Evolutionary conservation across 2,329 filamentous ascomycete genomes (phyloP), one percentile per base, ranked within the genome.

Genomic region (Fusarium praegraminearum): DNA sequence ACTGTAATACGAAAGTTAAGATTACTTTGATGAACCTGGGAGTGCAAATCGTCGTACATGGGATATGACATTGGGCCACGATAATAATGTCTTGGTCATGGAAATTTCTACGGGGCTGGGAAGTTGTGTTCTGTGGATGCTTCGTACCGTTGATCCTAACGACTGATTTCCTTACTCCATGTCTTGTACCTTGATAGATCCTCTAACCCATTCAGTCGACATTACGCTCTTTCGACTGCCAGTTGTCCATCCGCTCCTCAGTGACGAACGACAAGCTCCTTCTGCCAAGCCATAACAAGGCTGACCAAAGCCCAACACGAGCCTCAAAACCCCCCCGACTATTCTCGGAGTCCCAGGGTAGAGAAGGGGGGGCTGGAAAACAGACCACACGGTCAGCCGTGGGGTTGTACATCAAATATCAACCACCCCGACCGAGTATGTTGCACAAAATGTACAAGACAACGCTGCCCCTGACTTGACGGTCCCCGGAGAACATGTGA

Each of bases 401-500:
- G 15, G 70, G 75, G 61, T 78, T 72, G 69, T 75, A 77, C 40
- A 77, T 73, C 22, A 78, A 70, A 56, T 74, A 77, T 38, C 60
- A 72, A 38, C 33, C 36, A 69, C 66, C 24, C 75, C 70, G 59
- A 79, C 71, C 45, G 75, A 77, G 70, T 79, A 78, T n/a, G 78
- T 80, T 49, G 67, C 76, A 65, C 72, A 72, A 32, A 26, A 12
- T 6, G 67, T 44, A 70, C 65, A 15, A 78, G 16, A 78, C 75
- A 72, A 74, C 9, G 76, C 35, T 73, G 69, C n/a, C 76, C 76
- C 64, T 80, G 76, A 5, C 77, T 77, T 76, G 20, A 77, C 11
- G 85, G 74, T 77, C 77, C 5, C 79, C 73, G 51, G 76, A 77
- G 59, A 74, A 78, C 51, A 77, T 76, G 49, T 76, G 72, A 75